Base-by-base conservation (phyloP, 495 filamentous ascomycete genomes). In the Trichocladium uniseriatum region DNA sequence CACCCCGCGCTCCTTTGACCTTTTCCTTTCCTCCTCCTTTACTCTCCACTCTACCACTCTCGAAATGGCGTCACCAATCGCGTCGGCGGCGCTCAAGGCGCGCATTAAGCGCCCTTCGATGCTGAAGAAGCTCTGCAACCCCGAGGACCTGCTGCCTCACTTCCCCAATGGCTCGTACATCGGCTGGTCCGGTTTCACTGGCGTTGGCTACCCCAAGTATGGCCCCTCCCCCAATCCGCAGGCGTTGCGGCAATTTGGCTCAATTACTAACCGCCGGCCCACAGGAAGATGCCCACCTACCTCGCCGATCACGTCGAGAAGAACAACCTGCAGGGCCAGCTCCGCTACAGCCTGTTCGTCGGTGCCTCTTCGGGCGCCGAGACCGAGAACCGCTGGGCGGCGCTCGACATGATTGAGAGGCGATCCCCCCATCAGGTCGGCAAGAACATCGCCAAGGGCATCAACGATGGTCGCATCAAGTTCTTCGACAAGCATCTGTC, bases 401-500 rank as follows among this genome's bases (percentile, higher is more conserved):
- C 65, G 2, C 63, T 89, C 38, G 82, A 94, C 66, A 95, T 95
- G 89, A 94, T 94, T 56, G 83, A 88, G 71, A 78, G 89, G 39
- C 78, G 89, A 5, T 75, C 76, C 53, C 89, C 89, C 38, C 89
- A 95, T 66, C 89, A 95, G 59, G 89, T 95, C 53, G 89, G 89
- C 57, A 95, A 94, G 71, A 77, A 84, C 49, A 95, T 95, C 49
- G 76, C 87, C 41, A 91, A 87, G 71, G 88, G 89, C 2, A 94
- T 95, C 67, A 95, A 95, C 61, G 80, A 80, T 53, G 89, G 88
- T 11, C 78, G 82, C 45, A 95, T 95, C 56, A 83, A 89, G 38
- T 95, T 95, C 69, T 94, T 94, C 51, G 89, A 95, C 61, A 87
- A 94, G 69, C 89, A 95, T 72, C 63, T 95, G 56, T 85, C 80